These are phyloP conservation scores for Chlamydomonas sp. DNA, from an alignment of 139 green algal genomes.

Conservation along the genomic window DNA sequence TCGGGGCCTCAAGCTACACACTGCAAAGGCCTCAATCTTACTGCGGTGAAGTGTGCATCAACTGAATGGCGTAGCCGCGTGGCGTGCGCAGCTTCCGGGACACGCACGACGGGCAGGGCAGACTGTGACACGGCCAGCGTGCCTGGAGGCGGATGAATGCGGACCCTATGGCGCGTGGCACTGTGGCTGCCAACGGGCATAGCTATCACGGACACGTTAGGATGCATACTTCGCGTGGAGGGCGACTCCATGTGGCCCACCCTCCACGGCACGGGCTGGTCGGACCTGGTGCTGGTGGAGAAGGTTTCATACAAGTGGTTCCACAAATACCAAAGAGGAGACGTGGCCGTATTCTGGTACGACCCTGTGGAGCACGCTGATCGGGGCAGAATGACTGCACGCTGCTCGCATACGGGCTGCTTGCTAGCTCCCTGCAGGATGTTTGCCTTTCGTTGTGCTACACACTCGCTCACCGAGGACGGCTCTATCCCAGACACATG, in stretches of 20 bases:
- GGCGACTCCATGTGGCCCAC: conserved; percentile 70
- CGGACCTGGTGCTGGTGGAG: conserved; percentile 71
- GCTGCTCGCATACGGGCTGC: neutral
- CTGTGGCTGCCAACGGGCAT: conserved; percentile 51
- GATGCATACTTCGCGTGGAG: conserved; percentile 54
- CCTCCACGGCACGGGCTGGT: conserved; percentile 50
- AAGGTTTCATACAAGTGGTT: conserved; percentile 68
- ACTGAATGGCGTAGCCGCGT: too few species aligned
- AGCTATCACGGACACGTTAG: conserved; percentile 46
- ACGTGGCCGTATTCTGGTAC: conserved; percentile 74
- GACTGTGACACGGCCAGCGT: neutral
- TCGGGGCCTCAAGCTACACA: too few species aligned
- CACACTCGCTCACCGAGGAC: neutral
- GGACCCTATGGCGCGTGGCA: conserved; percentile 34
- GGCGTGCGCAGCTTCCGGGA: too few species aligned
- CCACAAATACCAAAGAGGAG: conserved; percentile 65
- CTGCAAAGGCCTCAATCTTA: too few species aligned
- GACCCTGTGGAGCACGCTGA: neutral
- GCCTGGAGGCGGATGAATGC: conserved; percentile 26
- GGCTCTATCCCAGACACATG: neutral
- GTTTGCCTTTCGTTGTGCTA: neutral
- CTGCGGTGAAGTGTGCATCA: too few species aligned
- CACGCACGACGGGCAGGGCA: too few species aligned
- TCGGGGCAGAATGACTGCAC: neutral
- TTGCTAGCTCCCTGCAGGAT: neutral